Evolutionary conservation across 306 rosid species (phyloP).

Genomic region (Trifolium dubium): DNA sequence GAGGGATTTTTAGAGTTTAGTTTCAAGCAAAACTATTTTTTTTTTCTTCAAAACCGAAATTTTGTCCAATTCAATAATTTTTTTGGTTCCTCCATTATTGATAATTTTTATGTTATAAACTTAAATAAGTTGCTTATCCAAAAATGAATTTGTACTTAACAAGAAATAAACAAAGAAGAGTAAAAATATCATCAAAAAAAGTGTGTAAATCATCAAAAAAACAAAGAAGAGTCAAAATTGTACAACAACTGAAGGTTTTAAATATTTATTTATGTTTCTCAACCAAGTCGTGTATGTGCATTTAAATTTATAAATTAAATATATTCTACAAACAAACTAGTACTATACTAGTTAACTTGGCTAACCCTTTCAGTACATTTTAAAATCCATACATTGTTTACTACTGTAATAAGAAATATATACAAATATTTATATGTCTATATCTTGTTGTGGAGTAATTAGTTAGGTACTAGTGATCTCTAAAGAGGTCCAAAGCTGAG

Average conservation of each 20-base stretch:
- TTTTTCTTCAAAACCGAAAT: no score
- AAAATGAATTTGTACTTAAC: no score
- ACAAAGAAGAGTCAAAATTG: background rate
- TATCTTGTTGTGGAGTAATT: background rate
- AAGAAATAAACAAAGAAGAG: no score
- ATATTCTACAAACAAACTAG: background rate
- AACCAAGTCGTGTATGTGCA: background rate
- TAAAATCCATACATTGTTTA: constrained; percentile 3
- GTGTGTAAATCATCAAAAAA: no score
- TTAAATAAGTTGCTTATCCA: no score
- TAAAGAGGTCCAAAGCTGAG: constrained; percentile 41
- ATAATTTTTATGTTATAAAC: no score
- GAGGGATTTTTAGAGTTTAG: no score
- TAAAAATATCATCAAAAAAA: no score
- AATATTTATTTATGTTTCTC: background rate
- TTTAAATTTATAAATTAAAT: background rate
- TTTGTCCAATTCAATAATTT: no score
- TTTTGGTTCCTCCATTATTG: no score
- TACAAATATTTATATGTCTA: background rate
- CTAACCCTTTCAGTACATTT: background rate
- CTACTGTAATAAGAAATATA: background rate
- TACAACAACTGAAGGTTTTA: background rate
- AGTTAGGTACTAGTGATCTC: background rate
- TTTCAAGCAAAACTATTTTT: no score
- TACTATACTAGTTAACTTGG: background rate